Evolutionary conservation across 257 asterid genomes (phyloP).

Genomic region (Nicotiana sylvestris): DNA sequence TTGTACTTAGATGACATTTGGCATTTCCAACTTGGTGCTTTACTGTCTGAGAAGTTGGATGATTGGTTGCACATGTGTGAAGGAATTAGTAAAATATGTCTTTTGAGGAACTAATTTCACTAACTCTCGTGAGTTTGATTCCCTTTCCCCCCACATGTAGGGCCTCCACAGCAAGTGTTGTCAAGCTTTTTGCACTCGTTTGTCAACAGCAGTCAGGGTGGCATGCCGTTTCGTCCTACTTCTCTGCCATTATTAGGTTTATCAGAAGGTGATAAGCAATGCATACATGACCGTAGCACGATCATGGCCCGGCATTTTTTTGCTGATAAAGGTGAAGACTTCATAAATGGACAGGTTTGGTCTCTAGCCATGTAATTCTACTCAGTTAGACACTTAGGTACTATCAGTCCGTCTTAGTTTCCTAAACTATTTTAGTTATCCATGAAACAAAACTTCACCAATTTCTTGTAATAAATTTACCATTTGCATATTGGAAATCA

Average conservation of each 20-base stretch:
- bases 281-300: slow-evolving; percentile 98
- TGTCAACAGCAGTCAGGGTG: slow-evolving; percentile 76
- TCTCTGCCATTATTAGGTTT: slow-evolving; percentile 88
- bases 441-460: neutral
- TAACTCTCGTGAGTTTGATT: neutral
- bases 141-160: slow-evolving; percentile 33
- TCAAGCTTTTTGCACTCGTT: slow-evolving; percentile 92
- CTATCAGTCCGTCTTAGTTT: neutral
- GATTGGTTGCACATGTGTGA: neutral
- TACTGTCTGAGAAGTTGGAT: neutral
- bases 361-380: slow-evolving; percentile 13
- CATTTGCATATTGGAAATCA: neutral
- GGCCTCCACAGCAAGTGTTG: slow-evolving; percentile 95
- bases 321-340: slow-evolving; percentile 92
- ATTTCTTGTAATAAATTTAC: neutral
- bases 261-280: slow-evolving; percentile 89
- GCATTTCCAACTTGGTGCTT: slow-evolving; percentile 2
- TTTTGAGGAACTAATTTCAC: neutral
- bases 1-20: neutral
- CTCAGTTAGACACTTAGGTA: neutral
- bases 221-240: slow-evolving; percentile 71
- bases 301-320: slow-evolving; percentile 98
- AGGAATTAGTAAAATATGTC: neutral
- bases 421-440: neutral
- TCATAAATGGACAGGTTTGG: slow-evolving; percentile 80